Evolutionary conservation across 169 alveolate species (phyloP).

Genomic region (Plasmodium coatneyi): DNA sequence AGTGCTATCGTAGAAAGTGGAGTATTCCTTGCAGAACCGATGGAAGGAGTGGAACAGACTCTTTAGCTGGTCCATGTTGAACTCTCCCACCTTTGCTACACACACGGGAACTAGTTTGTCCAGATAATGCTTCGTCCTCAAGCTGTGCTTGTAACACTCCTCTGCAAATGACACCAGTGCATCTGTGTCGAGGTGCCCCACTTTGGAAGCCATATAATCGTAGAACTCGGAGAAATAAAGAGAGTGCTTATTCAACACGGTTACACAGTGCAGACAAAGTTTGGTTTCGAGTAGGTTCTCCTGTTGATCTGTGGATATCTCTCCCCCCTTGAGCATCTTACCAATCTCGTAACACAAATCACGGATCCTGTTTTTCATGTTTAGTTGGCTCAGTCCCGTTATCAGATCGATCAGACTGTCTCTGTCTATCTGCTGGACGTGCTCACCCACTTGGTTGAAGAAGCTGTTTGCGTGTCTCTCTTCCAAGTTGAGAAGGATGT

Average conservation of each 20-base stretch:
- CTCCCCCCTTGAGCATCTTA: neutral
- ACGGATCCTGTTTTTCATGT: slow-evolving; percentile 24
- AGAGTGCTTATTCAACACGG: slow-evolving; percentile 8
- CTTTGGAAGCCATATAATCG: slow-evolving; percentile 6
- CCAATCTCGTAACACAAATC: slow-evolving; percentile 43
- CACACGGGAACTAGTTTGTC: slow-evolving; percentile 16
- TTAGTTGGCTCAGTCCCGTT: neutral
- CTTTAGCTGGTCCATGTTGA: neutral
- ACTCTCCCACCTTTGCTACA: neutral
- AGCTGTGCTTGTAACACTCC: slow-evolving; percentile 35
- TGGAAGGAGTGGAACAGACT: slow-evolving; percentile 34
- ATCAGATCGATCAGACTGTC: neutral
- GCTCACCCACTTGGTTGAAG: neutral
- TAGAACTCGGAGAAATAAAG: slow-evolving; percentile 40
- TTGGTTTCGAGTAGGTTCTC: neutral
- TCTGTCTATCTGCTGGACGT: neutral
- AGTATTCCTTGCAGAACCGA: slow-evolving; percentile 57
- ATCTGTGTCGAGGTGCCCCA: slow-evolving; percentile 20
- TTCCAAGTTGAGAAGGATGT: neutral
- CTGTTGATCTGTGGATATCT: neutral
- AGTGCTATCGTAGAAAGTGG: slow-evolving; percentile 14
- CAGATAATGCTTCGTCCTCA: slow-evolving; percentile 51
- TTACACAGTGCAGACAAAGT: slow-evolving; percentile 19
- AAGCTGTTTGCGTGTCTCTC: slow-evolving; percentile 8
- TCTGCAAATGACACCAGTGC: slow-evolving; percentile 3